phyloP scores from a whole-genome alignment of 306 rosid species.

The Malus domestica region DNA sequence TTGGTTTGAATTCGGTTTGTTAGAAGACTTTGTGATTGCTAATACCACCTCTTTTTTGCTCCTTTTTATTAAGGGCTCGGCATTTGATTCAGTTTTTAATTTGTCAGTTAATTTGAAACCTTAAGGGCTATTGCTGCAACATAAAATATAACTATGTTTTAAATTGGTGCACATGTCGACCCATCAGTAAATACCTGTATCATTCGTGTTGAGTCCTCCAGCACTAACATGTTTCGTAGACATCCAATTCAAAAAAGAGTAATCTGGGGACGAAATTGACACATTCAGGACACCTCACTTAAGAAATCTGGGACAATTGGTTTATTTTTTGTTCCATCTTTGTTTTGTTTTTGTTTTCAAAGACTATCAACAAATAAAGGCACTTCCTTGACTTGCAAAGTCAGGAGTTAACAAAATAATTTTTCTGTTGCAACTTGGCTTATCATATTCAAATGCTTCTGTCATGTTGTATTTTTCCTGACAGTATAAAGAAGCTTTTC shows the following conservation, averaged over 20 bases:
- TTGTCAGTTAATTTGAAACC: background rate
- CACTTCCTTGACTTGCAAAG: background rate
- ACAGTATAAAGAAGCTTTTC: background rate
- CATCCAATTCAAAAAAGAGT: background rate
- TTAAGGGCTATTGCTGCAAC: background rate
- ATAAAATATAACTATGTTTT: background rate
- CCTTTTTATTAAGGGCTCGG: background rate
- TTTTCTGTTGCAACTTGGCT: background rate
- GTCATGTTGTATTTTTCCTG: background rate
- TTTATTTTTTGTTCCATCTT: background rate
- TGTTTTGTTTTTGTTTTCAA: background rate
- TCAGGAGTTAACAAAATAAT: background rate
- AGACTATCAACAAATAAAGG: background rate
- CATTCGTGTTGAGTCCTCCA: background rate
- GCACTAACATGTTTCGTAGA: background rate
- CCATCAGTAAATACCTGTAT: background rate
- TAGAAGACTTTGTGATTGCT: background rate
- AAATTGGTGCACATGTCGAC: background rate
- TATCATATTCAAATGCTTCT: background rate
- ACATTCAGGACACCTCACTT: background rate
- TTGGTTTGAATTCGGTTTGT: background rate
- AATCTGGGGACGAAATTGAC: background rate
- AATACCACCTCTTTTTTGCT: background rate
- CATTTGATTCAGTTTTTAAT: background rate
- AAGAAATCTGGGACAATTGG: background rate